phyloP scores from a whole-genome alignment of 2,329 filamentous ascomycete genomes.

The Emergomyces pasteurianus region DNA sequence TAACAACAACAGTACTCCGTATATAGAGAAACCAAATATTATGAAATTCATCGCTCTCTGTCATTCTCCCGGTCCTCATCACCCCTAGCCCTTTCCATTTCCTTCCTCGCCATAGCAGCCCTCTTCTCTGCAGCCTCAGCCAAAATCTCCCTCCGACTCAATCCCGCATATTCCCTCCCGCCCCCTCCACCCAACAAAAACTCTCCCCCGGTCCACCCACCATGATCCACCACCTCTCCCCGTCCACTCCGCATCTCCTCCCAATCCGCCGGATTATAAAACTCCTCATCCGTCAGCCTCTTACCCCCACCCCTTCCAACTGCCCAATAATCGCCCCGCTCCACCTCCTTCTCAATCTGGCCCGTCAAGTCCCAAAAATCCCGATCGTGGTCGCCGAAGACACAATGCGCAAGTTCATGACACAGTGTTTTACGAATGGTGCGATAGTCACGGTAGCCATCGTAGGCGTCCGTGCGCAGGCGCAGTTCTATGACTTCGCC shows the following conservation, averaged over 20 bases:
- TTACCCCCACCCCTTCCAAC: conserved; percentile 53
- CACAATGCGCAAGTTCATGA: conserved; percentile 90
- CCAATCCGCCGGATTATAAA: conserved; percentile 47
- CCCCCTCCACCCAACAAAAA: conserved; percentile 52
- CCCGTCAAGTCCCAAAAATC: conserved; percentile 84
- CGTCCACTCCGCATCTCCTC: conserved; percentile 39
- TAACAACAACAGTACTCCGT: background rate
- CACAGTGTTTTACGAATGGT: conserved; percentile 85
- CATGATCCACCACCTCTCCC: conserved; percentile 47
- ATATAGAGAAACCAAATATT: background rate
- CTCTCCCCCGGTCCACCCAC: conserved; percentile 67
- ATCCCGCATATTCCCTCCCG: conserved; percentile 24
- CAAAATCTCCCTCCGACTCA: conserved; percentile 62
- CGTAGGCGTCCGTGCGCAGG: conserved; percentile 82
- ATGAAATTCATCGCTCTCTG: background rate
- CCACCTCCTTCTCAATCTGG: conserved; percentile 79
- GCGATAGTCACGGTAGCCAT: conserved; percentile 87
- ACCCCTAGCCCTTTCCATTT: conserved; percentile 17
- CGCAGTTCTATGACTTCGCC: conserved; percentile 87
- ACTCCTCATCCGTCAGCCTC: conserved; percentile 48
- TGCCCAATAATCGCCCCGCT: conserved; percentile 71
- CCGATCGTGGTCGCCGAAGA: conserved; percentile 70
- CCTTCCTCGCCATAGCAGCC: conserved; percentile 39
- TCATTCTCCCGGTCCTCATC: conserved; percentile 2
- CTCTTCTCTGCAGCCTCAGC: conserved; percentile 63